Evolutionary conservation across 164 flowering plant species (phyloP), one percentile per base, ranked within the genome.

Genomic region (Vitis riparia): DNA sequence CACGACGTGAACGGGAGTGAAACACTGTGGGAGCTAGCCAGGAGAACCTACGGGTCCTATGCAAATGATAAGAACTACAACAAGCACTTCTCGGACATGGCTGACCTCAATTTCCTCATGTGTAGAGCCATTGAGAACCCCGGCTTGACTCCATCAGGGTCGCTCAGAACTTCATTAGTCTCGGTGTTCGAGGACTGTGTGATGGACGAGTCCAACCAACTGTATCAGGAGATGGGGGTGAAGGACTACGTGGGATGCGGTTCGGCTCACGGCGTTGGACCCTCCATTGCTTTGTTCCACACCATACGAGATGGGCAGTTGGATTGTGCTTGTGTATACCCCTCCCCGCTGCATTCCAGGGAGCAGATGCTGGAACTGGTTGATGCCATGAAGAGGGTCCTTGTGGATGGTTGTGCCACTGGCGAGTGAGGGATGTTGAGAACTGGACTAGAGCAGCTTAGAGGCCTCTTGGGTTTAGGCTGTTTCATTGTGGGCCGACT

Each of bases 241-340:
- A 85, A 81, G 69, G 98, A 91, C 68, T 94, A 77, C 65, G 15
- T 91, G 5, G 92, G 91, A 0, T 90, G 93, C 62, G 71, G 94
- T 1, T 88, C 98, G 0, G 79, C 76, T 12, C 98, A 94, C 55
- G 94, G 96, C 2, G 82, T 89, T 0, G 97, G 96, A 49, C 97
- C 97, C 0, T 88, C 96, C 5, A 68, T 94, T 1, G 91, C 87
- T 0, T 29, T 91, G 3, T 87, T 88, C 51, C 92, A 91, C 73
- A 89, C 93, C 0, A 67, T 91, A 15, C 71, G 89, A 11, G 78
- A 86, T 68, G 98, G 91, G 9, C 17, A 30, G 59, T 69, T 93
- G 80, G 93, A 91, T 67, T 89, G 91, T 32, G 77, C 80, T 0
- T 88, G 87, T 60, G 88, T 87, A 13, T 91, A 93, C 71, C 98